Percentiles rank a stretch among this genome's conserved stretches.
These are phyloP conservation scores for Neonectria magnoliae DNA, from an alignment of 2,329 filamentous ascomycete species.

Conservation along the genomic window DNA sequence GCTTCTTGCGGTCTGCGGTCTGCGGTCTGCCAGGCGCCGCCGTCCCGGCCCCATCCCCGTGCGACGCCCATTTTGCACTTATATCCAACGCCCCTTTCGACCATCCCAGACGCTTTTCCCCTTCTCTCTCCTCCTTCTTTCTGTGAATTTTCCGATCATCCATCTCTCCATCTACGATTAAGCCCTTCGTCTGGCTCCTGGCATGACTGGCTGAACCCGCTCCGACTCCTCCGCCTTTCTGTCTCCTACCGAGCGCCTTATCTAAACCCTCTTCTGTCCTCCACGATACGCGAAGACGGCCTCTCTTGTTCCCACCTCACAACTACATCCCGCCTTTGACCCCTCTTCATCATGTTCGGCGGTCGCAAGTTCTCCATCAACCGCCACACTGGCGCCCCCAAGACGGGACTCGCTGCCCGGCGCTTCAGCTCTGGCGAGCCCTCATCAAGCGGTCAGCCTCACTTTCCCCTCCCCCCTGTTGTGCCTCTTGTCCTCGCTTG, in stretches of 20 bases:
- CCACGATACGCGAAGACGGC: slow-evolving; percentile 30
- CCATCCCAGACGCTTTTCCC: slow-evolving; percentile 24
- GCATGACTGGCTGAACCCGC: slow-evolving; percentile 16
- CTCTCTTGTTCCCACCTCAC: slow-evolving; percentile 5
- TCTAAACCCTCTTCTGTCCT: slow-evolving; percentile 22
- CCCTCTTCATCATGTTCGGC: slow-evolving; percentile 57
- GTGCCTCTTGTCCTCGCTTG: slow-evolving; percentile 14
- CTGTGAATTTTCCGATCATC: slow-evolving; percentile 16
- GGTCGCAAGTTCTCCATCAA: slow-evolving; percentile 75
- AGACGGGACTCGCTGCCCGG: slow-evolving; percentile 55
- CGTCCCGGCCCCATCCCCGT: slow-evolving; percentile 24
- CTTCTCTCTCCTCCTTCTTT: slow-evolving; percentile 15
- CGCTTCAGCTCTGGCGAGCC: slow-evolving; percentile 69
- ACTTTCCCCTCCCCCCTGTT: background rate
- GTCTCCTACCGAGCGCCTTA: slow-evolving; percentile 1
- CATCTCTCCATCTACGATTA: slow-evolving; percentile 2
- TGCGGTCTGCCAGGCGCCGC: slow-evolving; percentile 20
- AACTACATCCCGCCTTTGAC: background rate
- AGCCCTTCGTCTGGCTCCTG: slow-evolving; percentile 3
- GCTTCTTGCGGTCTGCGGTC: slow-evolving; percentile 5
- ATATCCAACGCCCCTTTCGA: slow-evolving; percentile 38
- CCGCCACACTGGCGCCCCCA: slow-evolving; percentile 70
- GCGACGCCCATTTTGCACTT: slow-evolving; percentile 36
- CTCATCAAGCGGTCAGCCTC: slow-evolving; percentile 62
- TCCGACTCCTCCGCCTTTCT: slow-evolving; percentile 4